These are phyloP conservation scores for Yamadazyma endophytica DNA, from an alignment of 805 yeast species.

Conservation along the genomic window DNA sequence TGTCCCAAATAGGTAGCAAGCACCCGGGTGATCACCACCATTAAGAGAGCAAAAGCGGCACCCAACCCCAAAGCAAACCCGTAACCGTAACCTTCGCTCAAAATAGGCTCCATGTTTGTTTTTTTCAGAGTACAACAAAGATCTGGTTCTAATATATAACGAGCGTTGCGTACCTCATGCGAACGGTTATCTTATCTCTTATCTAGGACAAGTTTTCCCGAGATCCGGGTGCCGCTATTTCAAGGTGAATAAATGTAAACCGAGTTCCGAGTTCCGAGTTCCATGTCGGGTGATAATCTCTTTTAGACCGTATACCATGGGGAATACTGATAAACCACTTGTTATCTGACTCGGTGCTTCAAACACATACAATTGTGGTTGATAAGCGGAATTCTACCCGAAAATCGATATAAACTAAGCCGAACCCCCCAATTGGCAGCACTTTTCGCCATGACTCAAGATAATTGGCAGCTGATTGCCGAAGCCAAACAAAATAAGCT, in stretches of 20 bases:
- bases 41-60: slow-evolving; percentile 38
- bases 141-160: neutral
- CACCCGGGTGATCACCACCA: slow-evolving; percentile 29
- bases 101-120: slow-evolving; percentile 5
- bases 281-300: too few relatives aligned
- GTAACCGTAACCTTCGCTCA: slow-evolving; percentile 26
- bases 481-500: neutral
- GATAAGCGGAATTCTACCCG: neutral
- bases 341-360: neutral
- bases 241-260: neutral
- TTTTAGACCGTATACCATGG: neutral
- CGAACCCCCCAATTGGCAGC: neutral
- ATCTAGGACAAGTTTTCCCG: neutral
- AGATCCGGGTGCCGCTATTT: neutral
- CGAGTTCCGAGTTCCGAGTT: slow-evolving; percentile 3
- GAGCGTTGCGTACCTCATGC: too few relatives aligned
- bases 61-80: slow-evolving; percentile 44
- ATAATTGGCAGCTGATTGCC: slow-evolving; percentile 2
- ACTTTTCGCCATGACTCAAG: neutral
- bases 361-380: neutral
- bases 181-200: too few relatives aligned
- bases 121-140: neutral
- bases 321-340: neutral
- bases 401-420: neutral
- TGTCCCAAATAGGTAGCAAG: slow-evolving; percentile 34